Conservation (phyloP, 2,329 filamentous ascomycete genomes). For the Pyrenochaeta sp. region DNA sequence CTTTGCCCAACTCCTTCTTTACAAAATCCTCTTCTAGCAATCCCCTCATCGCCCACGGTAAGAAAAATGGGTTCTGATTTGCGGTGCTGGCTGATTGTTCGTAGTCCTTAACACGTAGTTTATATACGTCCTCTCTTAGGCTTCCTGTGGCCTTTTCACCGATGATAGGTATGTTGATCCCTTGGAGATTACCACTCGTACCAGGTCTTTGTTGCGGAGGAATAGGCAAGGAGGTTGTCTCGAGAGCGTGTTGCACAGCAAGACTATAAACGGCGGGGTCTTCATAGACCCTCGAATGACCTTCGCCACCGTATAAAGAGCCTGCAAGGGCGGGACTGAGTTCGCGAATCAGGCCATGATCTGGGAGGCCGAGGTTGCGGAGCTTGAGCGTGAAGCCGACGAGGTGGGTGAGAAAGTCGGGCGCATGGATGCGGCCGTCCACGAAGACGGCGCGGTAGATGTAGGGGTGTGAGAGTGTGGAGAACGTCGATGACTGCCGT, state of each 20-base stretch:
- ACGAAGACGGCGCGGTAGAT: conserved; percentile 97
- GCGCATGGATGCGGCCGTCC: conserved; percentile 88
- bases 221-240: conserved; percentile 53
- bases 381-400: conserved; percentile 93
- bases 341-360: conserved; percentile 92
- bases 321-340: conserved; percentile 88
- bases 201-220: conserved; percentile 27
- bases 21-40: conserved; percentile 92
- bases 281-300: conserved; percentile 92
- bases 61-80: conserved; percentile 81
- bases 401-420: conserved; percentile 91
- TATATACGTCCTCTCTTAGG: conserved; percentile 26
- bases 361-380: conserved; percentile 89
- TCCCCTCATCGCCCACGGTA: conserved; percentile 96
- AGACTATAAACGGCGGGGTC: conserved; percentile 83
- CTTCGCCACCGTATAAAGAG: conserved; percentile 89
- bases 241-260: conserved; percentile 57
- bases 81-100: conserved; percentile 31
- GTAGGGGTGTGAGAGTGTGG: conserved; percentile 85
- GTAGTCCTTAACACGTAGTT: conserved; percentile 45
- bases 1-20: conserved; percentile 77
- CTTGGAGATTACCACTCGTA: conserved; percentile 35
- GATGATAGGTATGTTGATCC: conserved; percentile 43
- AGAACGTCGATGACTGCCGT: conserved; percentile 87
- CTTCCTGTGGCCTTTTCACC: conserved; percentile 32